A percentile compares a stretch with the other conserved stretches of the same genome.
These are phyloP conservation scores for Schizosaccharomyces lindneri DNA, from an alignment of 805 yeast genomes.

Conservation along the genomic window DNA sequence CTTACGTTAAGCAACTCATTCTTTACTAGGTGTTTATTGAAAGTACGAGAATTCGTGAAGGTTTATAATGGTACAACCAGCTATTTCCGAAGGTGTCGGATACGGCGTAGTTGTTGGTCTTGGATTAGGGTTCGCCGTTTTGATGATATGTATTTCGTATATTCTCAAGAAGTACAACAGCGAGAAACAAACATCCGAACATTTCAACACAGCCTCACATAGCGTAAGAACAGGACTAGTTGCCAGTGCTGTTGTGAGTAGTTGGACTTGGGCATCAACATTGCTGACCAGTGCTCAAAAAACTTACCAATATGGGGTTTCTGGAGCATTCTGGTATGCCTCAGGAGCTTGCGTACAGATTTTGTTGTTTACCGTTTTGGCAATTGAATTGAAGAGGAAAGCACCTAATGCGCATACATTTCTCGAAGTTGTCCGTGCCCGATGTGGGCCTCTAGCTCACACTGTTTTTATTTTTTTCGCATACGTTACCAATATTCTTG, in stretches of 20 bases:
- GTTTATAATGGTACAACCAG: conserved; percentile 6
- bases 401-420: conserved; percentile 88
- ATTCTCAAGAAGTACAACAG: conserved; percentile 36
- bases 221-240: conserved; percentile 64
- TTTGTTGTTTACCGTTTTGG: conserved; percentile 60
- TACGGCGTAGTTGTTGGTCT: conserved; percentile 64
- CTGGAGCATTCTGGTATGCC: conserved; percentile 67
- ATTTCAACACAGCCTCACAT: conserved; percentile 81
- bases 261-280: conserved; percentile 90
- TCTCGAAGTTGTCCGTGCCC: conserved; percentile 53
- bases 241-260: conserved; percentile 72
- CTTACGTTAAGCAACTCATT: not conserved
- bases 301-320: conserved; percentile 52
- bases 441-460: conserved; percentile 65
- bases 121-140: conserved; percentile 34
- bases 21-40: not conserved
- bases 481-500: conserved; percentile 64
- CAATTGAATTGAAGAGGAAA: conserved; percentile 65
- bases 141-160: conserved; percentile 13
- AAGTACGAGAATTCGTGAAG: not conserved
- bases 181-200: conserved; percentile 79
- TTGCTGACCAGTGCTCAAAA: conserved; percentile 51
- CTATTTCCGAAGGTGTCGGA: conserved; percentile 49
- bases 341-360: conserved; percentile 83
- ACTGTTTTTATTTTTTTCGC: conserved; percentile 31